Evolutionary conservation across 2,329 filamentous ascomycete species (phyloP).

Genomic region (Pyrenochaeta sp.): DNA sequence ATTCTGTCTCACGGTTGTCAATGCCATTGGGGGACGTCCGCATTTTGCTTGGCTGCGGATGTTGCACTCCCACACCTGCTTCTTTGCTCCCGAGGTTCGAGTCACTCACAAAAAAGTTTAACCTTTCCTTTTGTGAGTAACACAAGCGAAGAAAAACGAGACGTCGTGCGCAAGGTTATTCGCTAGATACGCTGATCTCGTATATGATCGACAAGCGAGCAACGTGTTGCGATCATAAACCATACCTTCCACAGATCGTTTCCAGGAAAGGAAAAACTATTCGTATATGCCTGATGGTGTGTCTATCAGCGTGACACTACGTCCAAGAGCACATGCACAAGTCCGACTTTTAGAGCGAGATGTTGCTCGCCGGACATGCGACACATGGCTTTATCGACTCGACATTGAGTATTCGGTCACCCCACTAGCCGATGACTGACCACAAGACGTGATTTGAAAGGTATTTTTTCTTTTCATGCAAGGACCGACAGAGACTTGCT

Average conservation of each 20-base stretch:
- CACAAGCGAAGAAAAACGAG: constrained; percentile 72
- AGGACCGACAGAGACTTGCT: constrained; percentile 1
- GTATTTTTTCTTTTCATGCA: constrained; percentile 1
- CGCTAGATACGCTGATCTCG: constrained; percentile 2
- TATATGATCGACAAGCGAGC: constrained; percentile 3
- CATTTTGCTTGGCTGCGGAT: constrained; percentile 59
- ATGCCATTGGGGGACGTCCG: background rate
- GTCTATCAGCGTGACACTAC: constrained; percentile 3
- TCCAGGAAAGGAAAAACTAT: background rate
- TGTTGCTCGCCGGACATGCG: constrained; percentile 7
- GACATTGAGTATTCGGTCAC: constrained; percentile 5
- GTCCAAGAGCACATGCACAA: constrained; percentile 6
- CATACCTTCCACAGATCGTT: constrained; percentile 6
- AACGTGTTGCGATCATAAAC: constrained; percentile 1
- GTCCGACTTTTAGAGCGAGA: constrained; percentile 1
- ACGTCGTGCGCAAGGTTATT: constrained; percentile 9
- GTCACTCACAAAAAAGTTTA: constrained; percentile 69
- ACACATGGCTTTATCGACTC: background rate
- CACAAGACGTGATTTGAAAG: constrained; percentile 5
- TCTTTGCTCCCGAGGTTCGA: constrained; percentile 51
- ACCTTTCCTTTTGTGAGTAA: constrained; percentile 69
- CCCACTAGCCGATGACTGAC: constrained; percentile 6
- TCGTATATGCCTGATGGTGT: constrained; percentile 2
- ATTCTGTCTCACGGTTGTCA: background rate
- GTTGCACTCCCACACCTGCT: constrained; percentile 91